These are phyloP conservation scores for Debaryomyces psychrophilus DNA, from an alignment of 1,139 yeast genomes.

Conservation along the genomic window DNA sequence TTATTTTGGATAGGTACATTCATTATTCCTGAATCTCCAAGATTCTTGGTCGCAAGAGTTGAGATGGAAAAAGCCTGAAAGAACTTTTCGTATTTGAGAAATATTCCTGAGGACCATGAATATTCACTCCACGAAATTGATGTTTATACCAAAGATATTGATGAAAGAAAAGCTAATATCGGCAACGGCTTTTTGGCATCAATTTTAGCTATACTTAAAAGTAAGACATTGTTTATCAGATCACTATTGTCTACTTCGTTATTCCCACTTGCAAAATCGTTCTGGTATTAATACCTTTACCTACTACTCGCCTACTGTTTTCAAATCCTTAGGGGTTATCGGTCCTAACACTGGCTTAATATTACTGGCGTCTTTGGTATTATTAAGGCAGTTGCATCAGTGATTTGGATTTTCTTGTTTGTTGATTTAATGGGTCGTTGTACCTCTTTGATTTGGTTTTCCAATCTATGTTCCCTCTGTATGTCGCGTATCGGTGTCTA, in stretches of 20 bases:
- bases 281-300: conserved; percentile 40
- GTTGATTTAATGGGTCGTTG: conserved; percentile 54
- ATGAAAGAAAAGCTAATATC: conserved; percentile 23
- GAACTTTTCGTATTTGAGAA: conserved; percentile 33
- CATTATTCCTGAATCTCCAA: conserved; percentile 50
- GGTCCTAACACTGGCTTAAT: conserved; percentile 47
- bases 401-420: conserved; percentile 47
- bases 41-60: conserved; percentile 45
- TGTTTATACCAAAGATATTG: conserved; percentile 25
- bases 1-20: conserved; percentile 42
- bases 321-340: conserved; percentile 34
- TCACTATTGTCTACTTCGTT: conserved; percentile 31
- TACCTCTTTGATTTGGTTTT: conserved; percentile 42
- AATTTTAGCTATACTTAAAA: conserved; percentile 25
- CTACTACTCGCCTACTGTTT: conserved; percentile 37
- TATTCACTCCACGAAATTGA: conserved; percentile 33
- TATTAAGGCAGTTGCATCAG: conserved; percentile 46
- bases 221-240: conserved; percentile 28
- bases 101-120: conserved; percentile 26
- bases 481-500: conserved; percentile 56
- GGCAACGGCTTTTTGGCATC: conserved; percentile 33
- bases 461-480: conserved; percentile 49
- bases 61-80: conserved; percentile 38
- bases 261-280: conserved; percentile 38
- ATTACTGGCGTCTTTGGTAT: conserved; percentile 62